Conservation (phyloP, 306 rosid species). For the Begonia peltatifolia region DNA sequence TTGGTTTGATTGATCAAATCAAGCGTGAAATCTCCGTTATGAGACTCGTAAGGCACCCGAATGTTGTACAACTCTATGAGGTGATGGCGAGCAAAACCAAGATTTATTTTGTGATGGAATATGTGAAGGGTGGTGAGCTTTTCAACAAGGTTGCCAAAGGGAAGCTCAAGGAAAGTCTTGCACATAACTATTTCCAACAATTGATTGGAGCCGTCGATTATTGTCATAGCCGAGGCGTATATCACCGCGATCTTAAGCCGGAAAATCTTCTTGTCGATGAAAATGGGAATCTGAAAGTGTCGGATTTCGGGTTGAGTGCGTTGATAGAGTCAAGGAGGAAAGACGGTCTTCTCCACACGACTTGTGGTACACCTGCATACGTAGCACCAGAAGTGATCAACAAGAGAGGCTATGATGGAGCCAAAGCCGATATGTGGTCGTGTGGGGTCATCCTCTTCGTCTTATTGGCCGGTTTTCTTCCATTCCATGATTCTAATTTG, state of each 20-base stretch:
- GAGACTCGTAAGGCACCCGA: constrained; percentile 33
- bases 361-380: constrained; percentile 46
- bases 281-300: constrained; percentile 30
- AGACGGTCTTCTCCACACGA: constrained; percentile 32
- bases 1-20: constrained; percentile 18
- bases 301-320: constrained; percentile 49
- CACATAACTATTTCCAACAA: constrained; percentile 31
- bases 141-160: constrained; percentile 28
- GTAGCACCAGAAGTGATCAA: constrained; percentile 41
- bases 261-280: constrained; percentile 47
- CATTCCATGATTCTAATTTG: constrained; percentile 29
- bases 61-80: constrained; percentile 33
- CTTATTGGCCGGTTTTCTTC: constrained; percentile 35
- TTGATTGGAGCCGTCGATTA: constrained; percentile 35
- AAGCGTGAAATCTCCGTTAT: constrained; percentile 33
- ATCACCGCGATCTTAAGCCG: constrained; percentile 44
- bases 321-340: constrained; percentile 21
- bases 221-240: constrained; percentile 51
- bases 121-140: constrained; percentile 42
- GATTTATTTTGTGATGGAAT: constrained; percentile 37
- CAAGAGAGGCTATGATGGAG: constrained; percentile 43
- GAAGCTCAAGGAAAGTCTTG: constrained; percentile 33
- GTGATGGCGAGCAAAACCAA: constrained; percentile 38
- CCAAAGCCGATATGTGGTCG: constrained; percentile 50
- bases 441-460: constrained; percentile 44